phyloP scores from a whole-genome alignment of 345 rosid genomes.

The Citrus hindsii region DNA sequence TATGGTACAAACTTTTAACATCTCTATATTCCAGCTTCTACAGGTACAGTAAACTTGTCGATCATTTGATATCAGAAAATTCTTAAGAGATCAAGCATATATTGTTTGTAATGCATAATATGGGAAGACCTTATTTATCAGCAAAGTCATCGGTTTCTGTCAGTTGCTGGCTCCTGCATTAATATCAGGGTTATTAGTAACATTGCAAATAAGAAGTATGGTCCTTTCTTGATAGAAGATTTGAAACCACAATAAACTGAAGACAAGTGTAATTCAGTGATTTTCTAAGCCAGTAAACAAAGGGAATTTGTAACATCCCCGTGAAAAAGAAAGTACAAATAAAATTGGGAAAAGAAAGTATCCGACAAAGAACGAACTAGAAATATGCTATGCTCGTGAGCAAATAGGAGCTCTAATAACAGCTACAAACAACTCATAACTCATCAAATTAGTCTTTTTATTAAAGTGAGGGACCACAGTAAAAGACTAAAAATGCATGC shows the following conservation, averaged over 20 bases:
- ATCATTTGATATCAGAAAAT: background rate
- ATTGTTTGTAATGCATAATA: background rate
- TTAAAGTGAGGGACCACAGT: no score
- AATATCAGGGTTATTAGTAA: background rate
- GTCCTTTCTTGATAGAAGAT: background rate
- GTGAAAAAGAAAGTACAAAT: background rate
- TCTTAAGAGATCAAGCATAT: background rate
- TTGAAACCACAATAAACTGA: background rate
- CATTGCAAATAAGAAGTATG: background rate
- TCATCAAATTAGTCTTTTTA: no score
- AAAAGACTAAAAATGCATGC: no score
- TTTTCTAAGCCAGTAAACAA: background rate
- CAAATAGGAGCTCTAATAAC: no score
- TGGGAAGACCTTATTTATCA: constrained; percentile 36
- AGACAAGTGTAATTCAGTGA: background rate
- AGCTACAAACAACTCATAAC: no score
- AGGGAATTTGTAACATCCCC: background rate
- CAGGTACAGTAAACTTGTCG: background rate
- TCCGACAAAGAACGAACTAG: no score
- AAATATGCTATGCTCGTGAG: no score
- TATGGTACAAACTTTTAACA: background rate
- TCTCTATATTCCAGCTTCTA: background rate
- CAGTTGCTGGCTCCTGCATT: constrained; percentile 49
- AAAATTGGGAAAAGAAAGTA: no score
- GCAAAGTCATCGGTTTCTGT: constrained; percentile 32